Evolutionary conservation across 78 protist species (phyloP), one percentile per base, ranked within the genome.

Genomic region (Pigoraptor vietnamica): DNA sequence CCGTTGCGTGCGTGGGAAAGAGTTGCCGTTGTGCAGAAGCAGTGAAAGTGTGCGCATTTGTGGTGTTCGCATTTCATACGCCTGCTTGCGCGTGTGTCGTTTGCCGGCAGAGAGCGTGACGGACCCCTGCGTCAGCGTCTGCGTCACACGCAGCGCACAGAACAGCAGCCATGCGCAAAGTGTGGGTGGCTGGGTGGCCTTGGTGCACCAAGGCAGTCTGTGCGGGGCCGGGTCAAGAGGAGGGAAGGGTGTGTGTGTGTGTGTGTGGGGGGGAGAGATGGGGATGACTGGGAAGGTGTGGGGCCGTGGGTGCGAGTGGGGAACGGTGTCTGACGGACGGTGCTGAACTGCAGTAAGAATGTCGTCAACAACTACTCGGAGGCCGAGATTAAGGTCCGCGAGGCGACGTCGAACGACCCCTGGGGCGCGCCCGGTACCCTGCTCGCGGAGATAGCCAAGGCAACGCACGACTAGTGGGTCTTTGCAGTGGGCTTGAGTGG

Each of bases 401-500:
- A 89, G 84, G 94, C 94, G 36, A 93, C 94, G 35, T 56, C 87
- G 67, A 93, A 89, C 38, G 90, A 93, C 0, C 84, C 87, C 10
- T 90, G 88, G 89, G 92, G 92, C 21, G 94, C 94, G 1, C 2
- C 67, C 6, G 89, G 90, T 0, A n/a, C 92, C 23, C 84, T 40
- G 34, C 10, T 93, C 89, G 56, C 94, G 9, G 92, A 93, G 86
- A 89, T 93, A 39, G 94, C 94, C 90, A 40, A 37, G n/a, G 87
- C 94, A 1, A 93, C 94, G 34, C 23, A 90, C 82, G 35, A 89
- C 94, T 35, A 21, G 92, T 55, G 29, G 25, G 90, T 79, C n/a
- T 25, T 79, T 79, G 84, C 84, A 21, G 32, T 79, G 84, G 9
- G 14, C 35, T 79, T n/a, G n/a, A n/a, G n/a, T n/a, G n/a, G n/a